phyloP scores from a whole-genome alignment of 768 basidiomycete species.

The Leucocoprinus sp. region DNA sequence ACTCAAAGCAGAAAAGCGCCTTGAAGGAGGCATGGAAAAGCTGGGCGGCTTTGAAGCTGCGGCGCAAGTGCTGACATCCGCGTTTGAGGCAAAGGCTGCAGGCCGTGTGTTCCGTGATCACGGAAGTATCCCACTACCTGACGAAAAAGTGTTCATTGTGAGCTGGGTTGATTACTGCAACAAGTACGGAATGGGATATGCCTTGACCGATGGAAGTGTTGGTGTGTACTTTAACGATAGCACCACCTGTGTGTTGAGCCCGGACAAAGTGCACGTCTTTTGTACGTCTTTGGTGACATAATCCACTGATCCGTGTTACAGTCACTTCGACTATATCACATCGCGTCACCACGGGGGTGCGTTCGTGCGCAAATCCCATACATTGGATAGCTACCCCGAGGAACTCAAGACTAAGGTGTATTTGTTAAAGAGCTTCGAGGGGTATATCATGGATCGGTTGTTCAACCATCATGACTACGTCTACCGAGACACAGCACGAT shows the following conservation, averaged over 20 bases:
- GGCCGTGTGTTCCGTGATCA: constrained; percentile 59
- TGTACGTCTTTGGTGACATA: constrained; percentile 1
- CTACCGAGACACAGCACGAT: constrained; percentile 57
- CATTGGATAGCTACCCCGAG: constrained; percentile 63
- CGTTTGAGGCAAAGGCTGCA: constrained; percentile 59
- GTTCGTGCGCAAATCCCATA: constrained; percentile 65
- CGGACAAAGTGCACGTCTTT: constrained; percentile 72
- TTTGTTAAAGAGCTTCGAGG: constrained; percentile 87
- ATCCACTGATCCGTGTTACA: constrained; percentile 22
- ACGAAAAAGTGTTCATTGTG: constrained; percentile 84
- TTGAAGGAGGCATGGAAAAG: constrained; percentile 14
- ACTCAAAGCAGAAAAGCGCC: constrained; percentile 4
- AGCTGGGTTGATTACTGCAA: constrained; percentile 99
- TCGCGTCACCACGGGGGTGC: constrained; percentile 57
- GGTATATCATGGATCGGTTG: constrained; percentile 88
- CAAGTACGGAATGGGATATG: constrained; percentile 99
- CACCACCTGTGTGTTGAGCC: constrained; percentile 74
- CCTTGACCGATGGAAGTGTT: constrained; percentile 89
- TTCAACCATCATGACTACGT: constrained; percentile 82
- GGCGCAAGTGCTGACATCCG: constrained; percentile 37
- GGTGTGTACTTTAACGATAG: constrained; percentile 97
- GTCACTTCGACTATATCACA: constrained; percentile 85
- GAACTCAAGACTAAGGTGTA: constrained; percentile 88
- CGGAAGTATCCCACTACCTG: constrained; percentile 20
- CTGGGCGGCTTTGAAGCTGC: constrained; percentile 63